These are phyloP conservation scores for Aspergillus aculeatus DNA, from an alignment of 2,329 filamentous ascomycete species.

Conservation along the genomic window DNA sequence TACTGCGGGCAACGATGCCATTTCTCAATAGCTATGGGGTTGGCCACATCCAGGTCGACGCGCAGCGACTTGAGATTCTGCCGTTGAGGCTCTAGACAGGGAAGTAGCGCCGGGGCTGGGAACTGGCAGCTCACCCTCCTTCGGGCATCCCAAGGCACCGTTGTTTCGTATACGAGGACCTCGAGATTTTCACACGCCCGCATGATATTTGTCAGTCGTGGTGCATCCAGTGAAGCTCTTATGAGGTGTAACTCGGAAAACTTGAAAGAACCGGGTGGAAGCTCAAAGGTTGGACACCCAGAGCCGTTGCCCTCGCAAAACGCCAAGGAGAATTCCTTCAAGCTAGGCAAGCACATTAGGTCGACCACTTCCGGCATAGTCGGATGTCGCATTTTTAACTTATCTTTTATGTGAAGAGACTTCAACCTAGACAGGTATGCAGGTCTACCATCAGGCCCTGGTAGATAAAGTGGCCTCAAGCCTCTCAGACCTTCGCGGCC, in stretches of 20 bases:
- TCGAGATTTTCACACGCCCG: conserved; percentile 6
- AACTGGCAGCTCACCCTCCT: not conserved
- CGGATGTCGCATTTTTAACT: not conserved
- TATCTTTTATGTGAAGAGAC: conserved; percentile 1
- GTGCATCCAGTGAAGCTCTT: not conserved
- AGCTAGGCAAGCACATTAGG: conserved; percentile 4
- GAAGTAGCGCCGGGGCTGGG: not conserved
- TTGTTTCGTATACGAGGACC: not conserved
- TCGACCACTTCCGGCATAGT: conserved; percentile 1
- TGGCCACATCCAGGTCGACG: not conserved
- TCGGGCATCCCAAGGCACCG: not conserved
- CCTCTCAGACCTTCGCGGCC: not conserved
- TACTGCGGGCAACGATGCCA: conserved; percentile 5
- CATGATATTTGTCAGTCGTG: not conserved
- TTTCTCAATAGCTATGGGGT: not conserved
- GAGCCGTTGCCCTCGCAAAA: not conserved
- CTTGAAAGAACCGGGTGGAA: not conserved
- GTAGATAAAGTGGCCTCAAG: not conserved
- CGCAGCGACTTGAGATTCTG: conserved; percentile 1
- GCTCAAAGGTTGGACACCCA: conserved; percentile 1
- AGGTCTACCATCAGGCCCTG: not conserved
- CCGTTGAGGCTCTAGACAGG: not conserved
- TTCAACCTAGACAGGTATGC: conserved; percentile 3
- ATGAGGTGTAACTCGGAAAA: not conserved
- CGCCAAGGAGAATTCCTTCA: conserved; percentile 3